These are phyloP conservation scores for Aspergillus caelatus DNA, from an alignment of 2,329 filamentous ascomycete species.

Conservation along the genomic window DNA sequence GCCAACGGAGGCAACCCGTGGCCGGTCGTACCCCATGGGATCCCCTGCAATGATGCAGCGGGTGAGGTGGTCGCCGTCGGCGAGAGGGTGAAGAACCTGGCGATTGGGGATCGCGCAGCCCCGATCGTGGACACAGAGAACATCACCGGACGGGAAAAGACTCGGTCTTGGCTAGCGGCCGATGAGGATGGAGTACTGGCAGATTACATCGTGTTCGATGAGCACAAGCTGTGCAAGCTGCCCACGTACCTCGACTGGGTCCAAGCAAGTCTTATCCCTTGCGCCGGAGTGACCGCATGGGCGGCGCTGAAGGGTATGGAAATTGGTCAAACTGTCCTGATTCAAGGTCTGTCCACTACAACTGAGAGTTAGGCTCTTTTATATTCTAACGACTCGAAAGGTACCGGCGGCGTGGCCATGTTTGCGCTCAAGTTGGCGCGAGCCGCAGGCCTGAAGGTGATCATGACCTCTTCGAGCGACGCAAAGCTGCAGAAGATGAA, in stretches of 20 bases:
- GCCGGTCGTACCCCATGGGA: conserved; percentile 37
- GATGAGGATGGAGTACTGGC: conserved; percentile 50
- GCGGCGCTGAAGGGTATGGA: conserved; percentile 43
- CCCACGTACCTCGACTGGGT: conserved; percentile 43
- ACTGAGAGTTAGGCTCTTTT: too few relatives aligned
- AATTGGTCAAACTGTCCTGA: conserved; percentile 47
- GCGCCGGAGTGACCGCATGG: conserved; percentile 52
- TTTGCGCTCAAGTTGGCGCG: conserved; percentile 40
- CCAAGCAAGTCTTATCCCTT: conserved; percentile 43
- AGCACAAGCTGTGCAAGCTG: conserved; percentile 39
- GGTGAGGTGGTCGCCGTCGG: conserved; percentile 46
- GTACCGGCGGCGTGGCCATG: conserved; percentile 41
- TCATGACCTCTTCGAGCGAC: conserved; percentile 43
- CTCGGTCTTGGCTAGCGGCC: conserved; percentile 47
- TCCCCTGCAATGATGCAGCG: conserved; percentile 46
- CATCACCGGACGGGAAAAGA: conserved; percentile 41
- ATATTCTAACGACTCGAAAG: conserved; percentile 18
- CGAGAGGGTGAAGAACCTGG: conserved; percentile 34
- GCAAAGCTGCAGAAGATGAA: conserved; percentile 35
- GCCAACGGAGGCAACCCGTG: conserved; percentile 42
- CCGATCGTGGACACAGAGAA: conserved; percentile 46
- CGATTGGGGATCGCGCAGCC: conserved; percentile 41
- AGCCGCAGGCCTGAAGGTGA: conserved; percentile 37
- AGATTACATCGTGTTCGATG: conserved; percentile 46
- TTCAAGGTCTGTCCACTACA: conserved; percentile 41